These are phyloP conservation scores for Candida vartiovaarae DNA, from an alignment of 805 yeast genomes.

Conservation along the genomic window DNA sequence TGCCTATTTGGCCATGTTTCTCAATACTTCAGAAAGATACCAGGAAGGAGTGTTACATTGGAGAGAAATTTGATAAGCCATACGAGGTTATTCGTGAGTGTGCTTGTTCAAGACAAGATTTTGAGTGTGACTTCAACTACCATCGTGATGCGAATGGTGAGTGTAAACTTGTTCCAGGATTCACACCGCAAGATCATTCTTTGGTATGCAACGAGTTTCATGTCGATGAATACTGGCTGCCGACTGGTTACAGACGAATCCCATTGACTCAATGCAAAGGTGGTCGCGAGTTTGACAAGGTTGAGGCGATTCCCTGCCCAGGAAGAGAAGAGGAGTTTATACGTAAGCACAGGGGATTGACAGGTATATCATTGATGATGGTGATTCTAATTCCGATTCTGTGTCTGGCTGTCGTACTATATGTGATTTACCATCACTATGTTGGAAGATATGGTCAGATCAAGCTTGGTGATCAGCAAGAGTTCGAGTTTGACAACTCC, in stretches of 20 bases:
- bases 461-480: slow-evolving; percentile 72
- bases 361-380: slow-evolving; percentile 45
- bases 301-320: slow-evolving; percentile 72
- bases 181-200: slow-evolving; percentile 56
- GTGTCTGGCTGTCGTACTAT: slow-evolving; percentile 45
- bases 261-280: slow-evolving; percentile 83
- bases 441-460: slow-evolving; percentile 82
- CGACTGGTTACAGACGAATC: slow-evolving; percentile 87
- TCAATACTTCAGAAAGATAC: slow-evolving; percentile 48
- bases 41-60: slow-evolving; percentile 61
- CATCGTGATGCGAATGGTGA: slow-evolving; percentile 68
- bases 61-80: slow-evolving; percentile 51
- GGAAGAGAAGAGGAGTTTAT: slow-evolving; percentile 67
- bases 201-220: slow-evolving; percentile 52
- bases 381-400: slow-evolving; percentile 51
- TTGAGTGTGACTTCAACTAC: slow-evolving; percentile 90
- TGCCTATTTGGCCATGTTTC: slow-evolving; percentile 72
- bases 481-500: slow-evolving; percentile 55
- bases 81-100: slow-evolving; percentile 58
- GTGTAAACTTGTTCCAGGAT: slow-evolving; percentile 76
- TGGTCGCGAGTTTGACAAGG: slow-evolving; percentile 65
- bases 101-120: slow-evolving; percentile 79
- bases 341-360: slow-evolving; percentile 45
- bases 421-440: slow-evolving; percentile 76
- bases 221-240: slow-evolving; percentile 67